Evolutionary conservation across 73 alveolate genomes (phyloP).

Genomic region (Stentor coeruleus): DNA sequence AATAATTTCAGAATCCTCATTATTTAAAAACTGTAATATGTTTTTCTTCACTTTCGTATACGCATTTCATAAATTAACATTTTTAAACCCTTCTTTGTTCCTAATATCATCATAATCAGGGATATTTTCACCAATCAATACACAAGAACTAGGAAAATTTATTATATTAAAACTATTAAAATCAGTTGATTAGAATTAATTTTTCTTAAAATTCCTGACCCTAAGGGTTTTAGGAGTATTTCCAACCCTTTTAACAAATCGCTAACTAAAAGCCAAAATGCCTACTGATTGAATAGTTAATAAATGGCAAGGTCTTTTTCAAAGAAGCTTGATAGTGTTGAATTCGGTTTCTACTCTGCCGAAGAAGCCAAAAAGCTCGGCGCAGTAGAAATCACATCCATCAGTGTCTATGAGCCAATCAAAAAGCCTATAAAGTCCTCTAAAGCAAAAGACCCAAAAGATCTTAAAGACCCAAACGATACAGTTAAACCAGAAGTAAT

Average conservation of each 20-base stretch:
- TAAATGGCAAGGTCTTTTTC: background rate
- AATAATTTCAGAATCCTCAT: constrained; percentile 32
- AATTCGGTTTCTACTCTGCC: constrained; percentile 8
- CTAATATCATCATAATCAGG: constrained; percentile 93
- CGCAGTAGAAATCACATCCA: background rate
- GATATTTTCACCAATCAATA: constrained; percentile 84
- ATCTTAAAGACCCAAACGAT: too few species aligned
- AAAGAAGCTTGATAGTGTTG: constrained; percentile 3
- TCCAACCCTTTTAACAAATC: too few species aligned
- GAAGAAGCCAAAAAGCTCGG: constrained; percentile 11
- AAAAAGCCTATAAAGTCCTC: too few species aligned
- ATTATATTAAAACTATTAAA: constrained; percentile 83
- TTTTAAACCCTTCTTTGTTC: constrained; percentile 82
- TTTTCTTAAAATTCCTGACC: constrained; percentile 92
- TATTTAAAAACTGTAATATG: constrained; percentile 42
- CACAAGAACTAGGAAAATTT: constrained; percentile 82
- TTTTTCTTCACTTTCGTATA: constrained; percentile 36
- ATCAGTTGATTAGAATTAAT: constrained; percentile 67
- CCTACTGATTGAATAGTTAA: too few species aligned
- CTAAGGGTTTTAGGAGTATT: constrained; percentile 81
- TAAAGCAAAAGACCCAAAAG: too few species aligned
- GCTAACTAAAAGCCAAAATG: too few species aligned
- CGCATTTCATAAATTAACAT: constrained; percentile 80
- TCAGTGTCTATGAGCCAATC: background rate
- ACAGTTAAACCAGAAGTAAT: too few species aligned